Evolutionary conservation across 2,329 filamentous ascomycete genomes (phyloP), one percentile per base, ranked within the genome.

Genomic region (Ceratocystis albifundus): DNA sequence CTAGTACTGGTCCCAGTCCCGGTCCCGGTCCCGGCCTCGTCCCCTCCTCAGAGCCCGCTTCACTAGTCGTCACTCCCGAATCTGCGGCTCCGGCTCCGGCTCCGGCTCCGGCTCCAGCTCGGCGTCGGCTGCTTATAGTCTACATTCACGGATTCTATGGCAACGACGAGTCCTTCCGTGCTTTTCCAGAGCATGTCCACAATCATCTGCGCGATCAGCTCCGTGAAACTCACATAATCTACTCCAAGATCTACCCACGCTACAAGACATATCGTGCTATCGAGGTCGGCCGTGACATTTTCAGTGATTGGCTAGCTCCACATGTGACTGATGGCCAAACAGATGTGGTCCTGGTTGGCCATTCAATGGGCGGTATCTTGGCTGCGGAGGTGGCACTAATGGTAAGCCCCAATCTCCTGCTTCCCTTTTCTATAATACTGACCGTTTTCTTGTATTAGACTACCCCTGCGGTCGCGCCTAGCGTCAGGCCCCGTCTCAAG

Each of bases 121-220:
- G 79, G 57, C 80, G 84, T 69, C 83, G 79, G 30, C 79, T 96
- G 28, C 80, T 96, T 1, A 74, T 96, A 25, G 79, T 96, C 65
- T 96, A 91, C 73, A 85, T 96, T 66, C 92, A 96, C 77, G 91
- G 92, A 68, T 96, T 95, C 76, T 88, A 94, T 80, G 91, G 92
- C 64, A 88, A 89, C 68, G 89, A 94, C 74, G 88, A 88, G 41
- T 95, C 89, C 67, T 96, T 96, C 73, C 84, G 86, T 69, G 89
- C 88, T 57, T 96, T 96, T 71, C 92, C 92, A 0, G 88, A 88
- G 6, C 90, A 96, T 76, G 83, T 96, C 3, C 92, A 96, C 74
- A 83, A 85, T 70, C 80, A 89, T 45, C 79, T 95, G 48, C 84
- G 84, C 12, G 78, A 83, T 7, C 79, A 86, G 0, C 76, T 96